Evolutionary conservation across 495 filamentous ascomycete species (phyloP), one percentile per base, ranked within the genome.

Genomic region (Friedmanniomyces simplex): DNA sequence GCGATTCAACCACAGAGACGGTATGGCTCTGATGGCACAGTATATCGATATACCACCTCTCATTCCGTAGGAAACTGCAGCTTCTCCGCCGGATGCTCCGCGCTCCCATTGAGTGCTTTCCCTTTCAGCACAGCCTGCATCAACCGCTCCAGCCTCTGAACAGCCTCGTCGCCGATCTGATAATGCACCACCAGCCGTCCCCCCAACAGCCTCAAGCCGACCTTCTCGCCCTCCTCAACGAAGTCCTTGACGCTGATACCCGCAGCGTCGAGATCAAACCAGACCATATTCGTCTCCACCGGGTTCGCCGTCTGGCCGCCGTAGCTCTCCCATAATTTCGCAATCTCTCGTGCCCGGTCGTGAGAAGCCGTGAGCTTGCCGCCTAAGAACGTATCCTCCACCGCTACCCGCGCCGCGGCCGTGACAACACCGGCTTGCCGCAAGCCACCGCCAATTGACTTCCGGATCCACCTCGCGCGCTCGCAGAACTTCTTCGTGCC

Each of bases 251-350:
- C 55, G 4, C 65, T 60, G 53, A 82, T 72, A 0, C 74, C 72
- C 6, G 65, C 61, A 14, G 60, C 73, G 26, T 83, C 80, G 28
- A 95, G 69, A 70, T 95, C 86, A 55, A 95, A 61, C 91, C 90
- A 97, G 16, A 94, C 82, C 86, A 96, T 95, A 69, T 97, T 96
- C 41, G 91, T 96, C 63, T 96, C 85, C 2, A 85, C 83, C 8
- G 82, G 81, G 30, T 81, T 70, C 39, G 66, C 48, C 26, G 82
- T 67, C 70, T 79, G 76, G 13, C 85, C 83, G 1, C 85, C 86
- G 14, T 83, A 69, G 6, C 67, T 70, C 32, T 62, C 50, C 73
- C 73, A 75, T 16, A 70, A 47, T 55, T 65, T 69, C 21, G 78
- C 84, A 24, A 95, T 72, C 42, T 72, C 70, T 70, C 81, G 82